Evolutionary conservation across 768 basidiomycete species (phyloP), one percentile per base, ranked within the genome.

Genomic region (Mycena floridula): DNA sequence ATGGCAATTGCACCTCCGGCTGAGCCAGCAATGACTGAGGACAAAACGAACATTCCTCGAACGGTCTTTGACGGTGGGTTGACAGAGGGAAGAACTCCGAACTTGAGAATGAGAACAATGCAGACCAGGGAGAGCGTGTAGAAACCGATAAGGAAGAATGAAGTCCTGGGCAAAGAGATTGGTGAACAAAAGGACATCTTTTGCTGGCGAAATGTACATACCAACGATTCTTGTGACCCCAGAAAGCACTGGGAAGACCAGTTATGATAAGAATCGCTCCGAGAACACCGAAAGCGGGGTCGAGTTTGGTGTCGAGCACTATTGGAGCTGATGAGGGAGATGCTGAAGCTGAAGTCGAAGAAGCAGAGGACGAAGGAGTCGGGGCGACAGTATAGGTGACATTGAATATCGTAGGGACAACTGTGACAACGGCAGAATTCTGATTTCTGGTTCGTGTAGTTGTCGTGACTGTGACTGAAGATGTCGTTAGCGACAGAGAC

Each of bases 161-260:
- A 93, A 16, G 89, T 88, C 89, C 90, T 91, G 26, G 28, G 28
- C 38, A 11, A 13, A 26, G 22, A 27, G 25, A 44, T 46, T 38
- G 45, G 42, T 43, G 37, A 45, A 51, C 56, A 44, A 40, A 39
- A 37, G 37, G 38, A n/a, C n/a, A 47, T 39, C 51, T 49, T 43
- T 45, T 18, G 44, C 44, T 16, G 49, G 46, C 46, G 51, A 45
- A 51, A 35, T 36, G 40, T 32, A 68, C 76, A 32, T 57, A 87
- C 92, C 94, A 95, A 74, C 92, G 71, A 62, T 96, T 94, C 74
- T 95, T 95, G 68, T 93, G 91, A 18, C 94, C 94, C 67, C 89
- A 83, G 53, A 91, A 90, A 3, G 89, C 87, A 42, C 89, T 87
- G 7, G 91, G 90, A 5, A 94, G 69, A 38, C 94, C 94, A 7